phyloP scores from a whole-genome alignment of 768 basidiomycete species.

The Pulveroboletus frians region DNA sequence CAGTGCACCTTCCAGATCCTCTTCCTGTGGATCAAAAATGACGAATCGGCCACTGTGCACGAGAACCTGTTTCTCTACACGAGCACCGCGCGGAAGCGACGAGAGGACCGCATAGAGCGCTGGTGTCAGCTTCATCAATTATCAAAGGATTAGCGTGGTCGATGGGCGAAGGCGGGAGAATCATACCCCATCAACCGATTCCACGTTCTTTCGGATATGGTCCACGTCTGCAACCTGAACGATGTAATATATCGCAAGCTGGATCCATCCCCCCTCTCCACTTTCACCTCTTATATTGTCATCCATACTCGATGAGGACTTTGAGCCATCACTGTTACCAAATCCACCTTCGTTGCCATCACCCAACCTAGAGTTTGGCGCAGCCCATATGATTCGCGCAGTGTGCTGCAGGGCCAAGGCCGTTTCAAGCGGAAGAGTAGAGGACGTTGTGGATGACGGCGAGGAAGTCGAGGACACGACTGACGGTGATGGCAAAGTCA shows the following conservation, averaged over 20 bases:
- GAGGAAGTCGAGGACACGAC: neutral
- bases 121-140: slow-evolving; percentile 23
- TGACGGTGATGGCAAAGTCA: slow-evolving; percentile 60
- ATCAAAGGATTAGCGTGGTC: neutral
- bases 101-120: slow-evolving; percentile 59
- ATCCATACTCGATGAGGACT: slow-evolving; percentile 21
- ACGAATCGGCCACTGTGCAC: slow-evolving; percentile 60
- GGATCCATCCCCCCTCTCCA: slow-evolving; percentile 43
- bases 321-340: slow-evolving; percentile 18
- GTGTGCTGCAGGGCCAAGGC: slow-evolving; percentile 81
- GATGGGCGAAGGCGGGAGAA: neutral
- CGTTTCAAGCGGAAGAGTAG: slow-evolving; percentile 51
- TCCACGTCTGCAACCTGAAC: slow-evolving; percentile 34
- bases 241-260: slow-evolving; percentile 75
- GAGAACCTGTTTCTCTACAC: slow-evolving; percentile 72
- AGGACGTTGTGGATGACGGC: slow-evolving; percentile 51
- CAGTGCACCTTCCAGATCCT: slow-evolving; percentile 36
- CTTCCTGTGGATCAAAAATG: slow-evolving; percentile 26
- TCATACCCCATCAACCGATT: slow-evolving; percentile 20
- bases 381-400: slow-evolving; percentile 51
- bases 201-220: slow-evolving; percentile 39
- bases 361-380: slow-evolving; percentile 43
- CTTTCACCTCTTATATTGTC: slow-evolving; percentile 29
- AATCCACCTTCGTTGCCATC: slow-evolving; percentile 27
- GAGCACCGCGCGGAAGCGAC: slow-evolving; percentile 64